phyloP scores from a whole-genome alignment of 2,329 filamentous ascomycete genomes.

The Apiospora kogelbergensis region DNA sequence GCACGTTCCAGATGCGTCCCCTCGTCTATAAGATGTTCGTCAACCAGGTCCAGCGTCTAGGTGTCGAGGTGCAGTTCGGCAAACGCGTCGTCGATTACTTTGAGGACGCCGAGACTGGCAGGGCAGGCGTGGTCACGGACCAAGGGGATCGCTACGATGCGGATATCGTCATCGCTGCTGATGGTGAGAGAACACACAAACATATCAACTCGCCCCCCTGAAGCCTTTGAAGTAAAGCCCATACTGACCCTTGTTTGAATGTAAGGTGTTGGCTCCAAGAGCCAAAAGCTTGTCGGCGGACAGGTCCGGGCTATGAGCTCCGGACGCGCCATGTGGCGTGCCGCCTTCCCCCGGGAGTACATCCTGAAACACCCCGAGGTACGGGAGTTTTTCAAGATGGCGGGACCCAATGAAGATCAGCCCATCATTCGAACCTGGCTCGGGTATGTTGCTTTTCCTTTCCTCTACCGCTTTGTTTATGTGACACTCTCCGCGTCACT shows the following conservation, averaged over 20 bases:
- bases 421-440: conserved; percentile 46
- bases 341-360: conserved; percentile 40
- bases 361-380: conserved; percentile 40
- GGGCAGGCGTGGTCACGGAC: conserved; percentile 48
- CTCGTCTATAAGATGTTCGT: conserved; percentile 57
- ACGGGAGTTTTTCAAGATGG: conserved; percentile 41
- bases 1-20: conserved; percentile 56
- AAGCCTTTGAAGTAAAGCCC: background rate
- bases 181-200: conserved; percentile 26
- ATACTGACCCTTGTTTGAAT: background rate
- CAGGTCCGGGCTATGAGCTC: conserved; percentile 41
- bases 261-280: conserved; percentile 42
- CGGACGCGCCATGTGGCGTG: conserved; percentile 44
- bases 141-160: conserved; percentile 47
- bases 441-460: conserved; percentile 36
- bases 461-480: background rate
- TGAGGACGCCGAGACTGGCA: conserved; percentile 40
- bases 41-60: conserved; percentile 45
- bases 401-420: conserved; percentile 38
- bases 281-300: conserved; percentile 42
- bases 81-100: conserved; percentile 49
- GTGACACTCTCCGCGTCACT: background rate
- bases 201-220: too few species aligned
- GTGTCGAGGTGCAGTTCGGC: conserved; percentile 47
- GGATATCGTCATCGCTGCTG: conserved; percentile 48